Percentiles rank a stretch among this genome's conserved stretches.
Conservation (phyloP, 768 basidiomycete genomes). For the Serendipita sp. region DNA sequence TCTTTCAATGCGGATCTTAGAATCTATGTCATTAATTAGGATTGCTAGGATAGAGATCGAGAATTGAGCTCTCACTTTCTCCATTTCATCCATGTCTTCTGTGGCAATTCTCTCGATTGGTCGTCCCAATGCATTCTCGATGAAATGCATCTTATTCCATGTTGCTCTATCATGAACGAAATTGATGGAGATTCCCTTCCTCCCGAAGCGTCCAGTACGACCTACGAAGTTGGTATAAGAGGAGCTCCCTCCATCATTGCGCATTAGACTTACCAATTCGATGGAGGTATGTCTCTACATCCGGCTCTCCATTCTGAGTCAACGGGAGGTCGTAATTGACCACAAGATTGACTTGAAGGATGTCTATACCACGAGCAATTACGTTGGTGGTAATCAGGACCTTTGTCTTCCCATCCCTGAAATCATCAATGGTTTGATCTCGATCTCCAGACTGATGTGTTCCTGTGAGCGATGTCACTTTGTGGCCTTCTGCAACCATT, state of each 20-base stretch:
- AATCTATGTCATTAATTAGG: neutral
- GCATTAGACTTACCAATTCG: constrained; percentile 64
- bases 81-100: constrained; percentile 83
- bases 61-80: constrained; percentile 43
- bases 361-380: constrained; percentile 95
- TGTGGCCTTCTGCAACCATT: constrained; percentile 88
- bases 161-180: constrained; percentile 87
- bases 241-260: neutral
- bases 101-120: constrained; percentile 79
- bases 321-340: constrained; percentile 95
- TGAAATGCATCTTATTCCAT: constrained; percentile 78
- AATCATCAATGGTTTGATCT: constrained; percentile 83
- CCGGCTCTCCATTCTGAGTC: constrained; percentile 62
- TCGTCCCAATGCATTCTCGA: constrained; percentile 62
- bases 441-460: constrained; percentile 82
- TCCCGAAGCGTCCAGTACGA: constrained; percentile 93
- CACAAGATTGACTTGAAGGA: constrained; percentile 99
- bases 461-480: constrained; percentile 90
- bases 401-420: constrained; percentile 92
- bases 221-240: constrained; percentile 30
- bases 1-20: constrained; percentile 3
- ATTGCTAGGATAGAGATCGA: neutral
- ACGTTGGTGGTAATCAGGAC: constrained; percentile 98
- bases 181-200: constrained; percentile 93
- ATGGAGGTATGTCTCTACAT: constrained; percentile 95